These are phyloP conservation scores for Heterobasidion parviporum DNA, from an alignment of 1,284 basidiomycete species.

Conservation along the genomic window DNA sequence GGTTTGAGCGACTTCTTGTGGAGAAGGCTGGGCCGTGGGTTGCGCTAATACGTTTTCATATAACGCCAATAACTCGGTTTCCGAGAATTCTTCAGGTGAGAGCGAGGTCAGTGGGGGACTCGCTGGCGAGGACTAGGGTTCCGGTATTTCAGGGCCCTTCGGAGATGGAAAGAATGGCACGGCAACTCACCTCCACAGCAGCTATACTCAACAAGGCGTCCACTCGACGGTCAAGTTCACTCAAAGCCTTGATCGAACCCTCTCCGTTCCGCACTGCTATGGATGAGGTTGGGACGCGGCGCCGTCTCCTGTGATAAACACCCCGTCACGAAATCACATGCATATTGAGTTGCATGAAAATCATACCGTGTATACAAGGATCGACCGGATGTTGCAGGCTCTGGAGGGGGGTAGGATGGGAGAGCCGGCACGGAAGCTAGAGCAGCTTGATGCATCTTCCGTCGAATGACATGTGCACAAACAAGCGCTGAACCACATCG, in stretches of 20 bases:
- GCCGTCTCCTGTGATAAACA: neutral
- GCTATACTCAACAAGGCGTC: constrained; percentile 29
- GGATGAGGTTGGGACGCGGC: neutral
- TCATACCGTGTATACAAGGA: constrained; percentile 3
- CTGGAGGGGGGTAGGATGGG: neutral
- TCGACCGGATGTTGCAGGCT: neutral
- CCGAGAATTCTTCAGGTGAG: constrained; percentile 1
- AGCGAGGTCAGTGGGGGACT: neutral
- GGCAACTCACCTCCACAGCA: constrained; percentile 3
- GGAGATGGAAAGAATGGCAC: neutral
- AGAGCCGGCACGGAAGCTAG: constrained; percentile 1
- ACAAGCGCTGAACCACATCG: neutral
- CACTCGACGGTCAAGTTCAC: constrained; percentile 31
- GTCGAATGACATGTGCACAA: neutral
- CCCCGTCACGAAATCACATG: neutral
- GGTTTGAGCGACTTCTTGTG: neutral
- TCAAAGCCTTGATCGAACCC: neutral
- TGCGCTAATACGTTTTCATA: constrained; percentile 14
- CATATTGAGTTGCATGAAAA: neutral
- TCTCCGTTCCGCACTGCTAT: neutral
- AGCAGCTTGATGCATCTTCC: constrained; percentile 7
- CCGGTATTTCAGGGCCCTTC: too few relatives aligned
- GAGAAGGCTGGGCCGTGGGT: neutral
- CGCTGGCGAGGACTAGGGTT: too few relatives aligned
- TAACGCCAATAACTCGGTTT: constrained; percentile 10